These are phyloP conservation scores for Ophiostoma triangulosporum DNA, from an alignment of 2,329 filamentous ascomycete genomes.

Conservation along the genomic window DNA sequence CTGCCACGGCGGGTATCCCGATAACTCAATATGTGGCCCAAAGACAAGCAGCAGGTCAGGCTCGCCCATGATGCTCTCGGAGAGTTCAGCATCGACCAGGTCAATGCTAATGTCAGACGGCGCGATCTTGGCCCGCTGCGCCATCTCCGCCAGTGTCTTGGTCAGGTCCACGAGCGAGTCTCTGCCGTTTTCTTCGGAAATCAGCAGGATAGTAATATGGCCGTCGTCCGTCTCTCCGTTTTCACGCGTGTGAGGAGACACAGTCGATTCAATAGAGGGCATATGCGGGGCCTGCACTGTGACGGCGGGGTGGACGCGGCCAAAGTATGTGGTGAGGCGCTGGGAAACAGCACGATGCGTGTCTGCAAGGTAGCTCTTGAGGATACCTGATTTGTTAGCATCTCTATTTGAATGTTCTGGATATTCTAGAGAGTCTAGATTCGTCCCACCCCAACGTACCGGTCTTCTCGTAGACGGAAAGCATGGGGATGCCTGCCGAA, in stretches of 20 bases:
- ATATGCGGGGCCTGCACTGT: slow-evolving; percentile 60
- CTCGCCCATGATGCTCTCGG: slow-evolving; percentile 65
- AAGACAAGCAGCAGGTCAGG: slow-evolving; percentile 86
- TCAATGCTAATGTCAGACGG: slow-evolving; percentile 72
- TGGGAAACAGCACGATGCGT: slow-evolving; percentile 66
- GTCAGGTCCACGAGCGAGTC: slow-evolving; percentile 93
- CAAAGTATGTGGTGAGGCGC: slow-evolving; percentile 81
- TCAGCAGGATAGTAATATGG: slow-evolving; percentile 53
- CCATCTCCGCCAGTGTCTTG: slow-evolving; percentile 88
- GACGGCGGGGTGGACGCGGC: slow-evolving; percentile 56
- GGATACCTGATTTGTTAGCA: slow-evolving; percentile 43
- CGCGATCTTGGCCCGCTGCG: slow-evolving; percentile 71
- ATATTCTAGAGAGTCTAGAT: no score
- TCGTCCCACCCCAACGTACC: slow-evolving; percentile 39
- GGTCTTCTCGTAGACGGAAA: slow-evolving; percentile 86
- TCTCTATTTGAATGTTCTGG: not conserved
- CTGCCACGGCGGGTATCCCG: slow-evolving; percentile 95
- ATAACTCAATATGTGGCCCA: slow-evolving; percentile 66
- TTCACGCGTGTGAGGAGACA: slow-evolving; percentile 27
- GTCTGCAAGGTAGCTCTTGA: slow-evolving; percentile 81
- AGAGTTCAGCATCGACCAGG: slow-evolving; percentile 79
- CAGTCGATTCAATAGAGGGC: slow-evolving; percentile 37
- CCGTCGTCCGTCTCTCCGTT: slow-evolving; percentile 19
- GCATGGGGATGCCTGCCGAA: slow-evolving; percentile 70
- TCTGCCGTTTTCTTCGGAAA: slow-evolving; percentile 78